Conservation (phyloP, 306 rosid species). For the Vicia faba region DNA sequence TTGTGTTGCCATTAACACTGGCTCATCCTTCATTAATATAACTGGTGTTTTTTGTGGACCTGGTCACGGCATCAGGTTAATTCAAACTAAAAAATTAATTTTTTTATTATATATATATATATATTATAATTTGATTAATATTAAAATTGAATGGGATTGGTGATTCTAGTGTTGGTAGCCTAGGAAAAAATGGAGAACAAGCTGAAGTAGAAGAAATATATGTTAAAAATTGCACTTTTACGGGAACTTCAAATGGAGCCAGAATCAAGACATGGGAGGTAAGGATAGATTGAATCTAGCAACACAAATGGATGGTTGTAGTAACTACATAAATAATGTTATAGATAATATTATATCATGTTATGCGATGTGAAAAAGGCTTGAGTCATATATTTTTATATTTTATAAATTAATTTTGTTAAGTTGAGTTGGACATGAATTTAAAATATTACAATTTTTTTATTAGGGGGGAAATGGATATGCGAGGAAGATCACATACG, state of each 20-base stretch:
- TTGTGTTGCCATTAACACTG: conserved; percentile 51
- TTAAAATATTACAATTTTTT: not conserved
- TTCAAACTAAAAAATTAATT: not conserved
- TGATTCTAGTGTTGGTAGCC: conserved; percentile 53
- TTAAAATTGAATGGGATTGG: not conserved
- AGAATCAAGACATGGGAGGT: conserved; percentile 67
- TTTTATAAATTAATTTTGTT: not conserved
- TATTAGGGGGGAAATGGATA: conserved; percentile 55
- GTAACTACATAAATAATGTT: not conserved
- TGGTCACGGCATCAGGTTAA: conserved; percentile 63
- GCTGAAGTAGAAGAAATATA: conserved; percentile 46
- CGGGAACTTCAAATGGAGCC: conserved; percentile 42
- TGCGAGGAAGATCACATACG: conserved; percentile 50
- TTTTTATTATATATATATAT: not conserved
- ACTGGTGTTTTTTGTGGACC: conserved; percentile 52
- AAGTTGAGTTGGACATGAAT: not conserved
- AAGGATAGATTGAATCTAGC: not conserved
- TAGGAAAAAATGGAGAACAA: conserved; percentile 37
- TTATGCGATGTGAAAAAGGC: too few relatives aligned
- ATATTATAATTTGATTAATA: not conserved
- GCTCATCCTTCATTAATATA: conserved; percentile 45
- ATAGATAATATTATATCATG: not conserved
- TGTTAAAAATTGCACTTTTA: conserved; percentile 45
- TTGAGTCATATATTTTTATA: not conserved
- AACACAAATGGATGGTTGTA: not conserved